Evolutionary conservation across 2,329 filamentous ascomycete species (phyloP).

Genomic region (Aspergillus niger): DNA sequence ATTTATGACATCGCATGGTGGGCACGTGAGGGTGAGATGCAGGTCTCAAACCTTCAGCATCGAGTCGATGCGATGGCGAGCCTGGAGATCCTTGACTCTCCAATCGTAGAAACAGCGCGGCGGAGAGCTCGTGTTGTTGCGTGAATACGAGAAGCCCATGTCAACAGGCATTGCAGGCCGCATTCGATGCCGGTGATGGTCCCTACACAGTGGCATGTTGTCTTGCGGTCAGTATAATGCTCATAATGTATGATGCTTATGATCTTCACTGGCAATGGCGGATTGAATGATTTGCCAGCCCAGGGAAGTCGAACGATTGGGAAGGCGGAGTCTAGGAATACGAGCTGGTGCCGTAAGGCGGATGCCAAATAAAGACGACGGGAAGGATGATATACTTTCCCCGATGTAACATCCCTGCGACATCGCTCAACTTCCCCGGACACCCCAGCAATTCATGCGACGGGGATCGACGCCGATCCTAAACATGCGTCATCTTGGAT

Average conservation of each 20-base stretch:
- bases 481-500: background rate
- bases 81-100: background rate
- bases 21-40: background rate
- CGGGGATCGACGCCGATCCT: background rate
- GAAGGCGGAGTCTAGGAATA: background rate
- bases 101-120: background rate
- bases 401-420: background rate
- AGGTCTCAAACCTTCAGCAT: background rate
- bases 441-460: background rate
- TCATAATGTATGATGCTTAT: too few species aligned
- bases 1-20: background rate
- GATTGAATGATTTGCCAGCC: background rate
- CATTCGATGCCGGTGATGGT: background rate
- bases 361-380: background rate
- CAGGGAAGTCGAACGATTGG: too few species aligned
- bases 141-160: background rate
- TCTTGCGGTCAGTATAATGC: too few species aligned
- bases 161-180: background rate
- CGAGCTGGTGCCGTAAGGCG: background rate
- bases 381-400: background rate
- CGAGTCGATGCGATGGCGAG: background rate
- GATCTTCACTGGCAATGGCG: background rate
- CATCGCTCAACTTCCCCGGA: background rate
- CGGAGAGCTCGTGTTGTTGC: background rate
- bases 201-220: background rate